These are phyloP conservation scores for Calonectria hongkongensis DNA, from an alignment of 2,329 filamentous ascomycete genomes.

Conservation along the genomic window DNA sequence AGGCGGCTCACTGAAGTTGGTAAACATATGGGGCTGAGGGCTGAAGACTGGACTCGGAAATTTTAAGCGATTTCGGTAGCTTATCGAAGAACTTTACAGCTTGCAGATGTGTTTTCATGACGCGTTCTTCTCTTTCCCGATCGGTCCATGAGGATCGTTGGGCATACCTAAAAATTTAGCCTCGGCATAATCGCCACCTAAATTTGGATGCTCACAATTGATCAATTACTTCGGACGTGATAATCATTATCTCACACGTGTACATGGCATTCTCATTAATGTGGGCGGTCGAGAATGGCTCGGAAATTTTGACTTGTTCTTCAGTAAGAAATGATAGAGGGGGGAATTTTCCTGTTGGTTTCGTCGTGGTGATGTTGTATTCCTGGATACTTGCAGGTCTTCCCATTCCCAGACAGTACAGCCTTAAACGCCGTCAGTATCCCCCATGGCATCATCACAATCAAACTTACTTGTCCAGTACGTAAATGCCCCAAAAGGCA, in stretches of 20 bases:
- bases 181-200: not conserved
- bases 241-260: conserved; percentile 36
- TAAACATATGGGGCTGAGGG: conserved; percentile 33
- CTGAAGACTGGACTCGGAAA: conserved; percentile 34
- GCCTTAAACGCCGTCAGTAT: not conserved
- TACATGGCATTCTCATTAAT: conserved; percentile 38
- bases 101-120: conserved; percentile 30
- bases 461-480: conserved; percentile 31
- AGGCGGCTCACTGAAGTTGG: conserved; percentile 29
- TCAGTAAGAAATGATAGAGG: conserved; percentile 10
- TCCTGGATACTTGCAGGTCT: conserved; percentile 34
- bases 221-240: conserved; percentile 39
- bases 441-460: not conserved
- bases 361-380: conserved; percentile 34
- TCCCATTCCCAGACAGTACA: conserved; percentile 35
- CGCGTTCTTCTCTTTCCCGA: conserved; percentile 28
- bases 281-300: conserved; percentile 36
- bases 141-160: conserved; percentile 27
- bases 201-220: conserved; percentile 24
- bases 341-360: conserved; percentile 6
- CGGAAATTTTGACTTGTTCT: conserved; percentile 21
- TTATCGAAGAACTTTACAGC: conserved; percentile 28
- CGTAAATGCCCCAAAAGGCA: conserved; percentile 31
- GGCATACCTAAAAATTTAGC: conserved; percentile 21
- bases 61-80: conserved; percentile 32